Evolutionary conservation across 2,329 filamentous ascomycete genomes (phyloP).

Genomic region (Aspergillus brunneoviolaceus): DNA sequence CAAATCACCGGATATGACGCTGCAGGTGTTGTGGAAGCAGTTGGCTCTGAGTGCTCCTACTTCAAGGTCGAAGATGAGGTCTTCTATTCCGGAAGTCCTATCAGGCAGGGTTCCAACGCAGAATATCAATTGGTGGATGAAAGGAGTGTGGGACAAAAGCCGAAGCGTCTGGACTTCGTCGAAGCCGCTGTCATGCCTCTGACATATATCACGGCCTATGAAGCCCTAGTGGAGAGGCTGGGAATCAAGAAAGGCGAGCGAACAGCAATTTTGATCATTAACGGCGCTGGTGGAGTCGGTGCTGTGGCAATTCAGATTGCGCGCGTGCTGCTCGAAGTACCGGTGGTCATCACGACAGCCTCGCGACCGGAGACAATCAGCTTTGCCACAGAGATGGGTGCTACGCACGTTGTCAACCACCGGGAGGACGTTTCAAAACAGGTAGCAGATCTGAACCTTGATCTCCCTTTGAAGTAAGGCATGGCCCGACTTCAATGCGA

Average conservation of each 20-base stretch:
- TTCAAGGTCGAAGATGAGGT: conserved; percentile 47
- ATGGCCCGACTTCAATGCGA: background rate
- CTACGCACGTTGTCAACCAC: conserved; percentile 47
- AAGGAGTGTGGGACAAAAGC: conserved; percentile 41
- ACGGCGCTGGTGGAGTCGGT: conserved; percentile 49
- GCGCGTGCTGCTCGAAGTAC: conserved; percentile 39
- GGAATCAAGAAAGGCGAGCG: conserved; percentile 40
- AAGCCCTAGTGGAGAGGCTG: conserved; percentile 46
- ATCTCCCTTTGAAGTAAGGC: conserved; percentile 12
- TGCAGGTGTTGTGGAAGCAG: conserved; percentile 40
- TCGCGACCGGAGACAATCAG: conserved; percentile 42
- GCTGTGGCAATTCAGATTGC: conserved; percentile 48
- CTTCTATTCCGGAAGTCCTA: conserved; percentile 43
- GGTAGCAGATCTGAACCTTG: conserved; percentile 21
- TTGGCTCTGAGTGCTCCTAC: conserved; percentile 31
- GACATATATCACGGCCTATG: conserved; percentile 47
- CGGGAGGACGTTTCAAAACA: conserved; percentile 29
- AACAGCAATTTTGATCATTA: conserved; percentile 47
- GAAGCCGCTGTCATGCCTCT: conserved; percentile 47
- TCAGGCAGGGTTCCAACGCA: conserved; percentile 44
- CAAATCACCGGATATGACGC: conserved; percentile 49
- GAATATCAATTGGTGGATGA: conserved; percentile 46
- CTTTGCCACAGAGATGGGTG: conserved; percentile 44
- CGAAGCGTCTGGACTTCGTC: conserved; percentile 39
- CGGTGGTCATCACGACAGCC: conserved; percentile 47